phyloP scores from a whole-genome alignment of 208 protist genomes.

The Crithidia sp. region DNA sequence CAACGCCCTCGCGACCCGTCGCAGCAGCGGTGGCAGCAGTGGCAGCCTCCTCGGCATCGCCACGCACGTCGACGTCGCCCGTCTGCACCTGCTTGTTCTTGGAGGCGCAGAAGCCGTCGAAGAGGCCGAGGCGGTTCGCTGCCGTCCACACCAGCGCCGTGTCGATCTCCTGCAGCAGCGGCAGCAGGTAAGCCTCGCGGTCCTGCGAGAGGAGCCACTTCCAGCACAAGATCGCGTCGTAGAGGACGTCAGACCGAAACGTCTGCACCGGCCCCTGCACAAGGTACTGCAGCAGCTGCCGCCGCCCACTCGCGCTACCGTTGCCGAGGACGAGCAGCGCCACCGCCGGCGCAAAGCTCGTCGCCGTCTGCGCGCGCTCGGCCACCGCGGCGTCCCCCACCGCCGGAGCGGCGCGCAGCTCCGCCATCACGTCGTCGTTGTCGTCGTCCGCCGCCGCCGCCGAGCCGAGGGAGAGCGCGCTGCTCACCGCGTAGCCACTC shows the following conservation, averaged over 20 bases:
- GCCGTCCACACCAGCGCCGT: conserved; percentile 76
- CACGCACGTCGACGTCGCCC: conserved; percentile 31
- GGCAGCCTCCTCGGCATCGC: not conserved
- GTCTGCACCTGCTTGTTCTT: conserved; percentile 69
- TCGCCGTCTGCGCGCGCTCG: conserved; percentile 36
- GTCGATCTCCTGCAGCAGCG: conserved; percentile 60
- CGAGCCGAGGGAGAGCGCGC: not conserved
- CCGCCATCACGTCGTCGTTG: conserved; percentile 2
- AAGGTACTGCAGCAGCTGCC: conserved; percentile 65
- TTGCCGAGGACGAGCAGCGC: conserved; percentile 50
- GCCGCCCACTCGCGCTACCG: conserved; percentile 30
- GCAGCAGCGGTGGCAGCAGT: not conserved
- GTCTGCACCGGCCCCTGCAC: conserved; percentile 70
- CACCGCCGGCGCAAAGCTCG: conserved; percentile 47
- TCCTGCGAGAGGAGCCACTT: conserved; percentile 70
- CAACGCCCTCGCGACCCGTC: conserved; percentile 27
- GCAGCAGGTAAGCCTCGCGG: conserved; percentile 51
- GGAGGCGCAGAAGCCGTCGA: conserved; percentile 65
- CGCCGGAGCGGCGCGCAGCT: conserved; percentile 11
- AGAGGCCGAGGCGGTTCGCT: conserved; percentile 62
- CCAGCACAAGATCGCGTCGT: conserved; percentile 68
- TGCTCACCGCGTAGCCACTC: conserved; percentile 15
- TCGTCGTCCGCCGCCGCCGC: not conserved
- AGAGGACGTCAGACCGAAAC: conserved; percentile 58
- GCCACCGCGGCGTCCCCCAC: not conserved